These are phyloP conservation scores for Nakazawaea siamensis DNA, from an alignment of 805 yeast genomes.

Conservation along the genomic window DNA sequence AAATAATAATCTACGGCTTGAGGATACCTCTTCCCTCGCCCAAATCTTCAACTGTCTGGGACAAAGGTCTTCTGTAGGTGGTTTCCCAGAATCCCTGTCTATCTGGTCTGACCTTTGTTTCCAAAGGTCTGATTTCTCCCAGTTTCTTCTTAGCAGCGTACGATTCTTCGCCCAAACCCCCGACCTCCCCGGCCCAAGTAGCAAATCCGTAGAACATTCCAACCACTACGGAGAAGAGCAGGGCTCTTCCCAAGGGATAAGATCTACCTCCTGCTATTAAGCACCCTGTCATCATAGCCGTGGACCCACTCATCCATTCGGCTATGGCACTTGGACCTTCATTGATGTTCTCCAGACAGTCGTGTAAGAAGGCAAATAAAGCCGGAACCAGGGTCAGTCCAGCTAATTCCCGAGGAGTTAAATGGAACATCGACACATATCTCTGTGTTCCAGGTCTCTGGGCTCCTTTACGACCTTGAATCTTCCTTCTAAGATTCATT, in stretches of 20 bases:
- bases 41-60: constrained; percentile 68
- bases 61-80: constrained; percentile 70
- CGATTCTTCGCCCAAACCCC: constrained; percentile 37
- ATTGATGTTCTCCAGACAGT: constrained; percentile 21
- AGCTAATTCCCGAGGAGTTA: constrained; percentile 21
- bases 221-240: constrained; percentile 38
- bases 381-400: constrained; percentile 25
- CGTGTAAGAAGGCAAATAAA: constrained; percentile 23
- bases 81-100: constrained; percentile 73
- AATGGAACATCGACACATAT: constrained; percentile 22
- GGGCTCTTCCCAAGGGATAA: constrained; percentile 25
- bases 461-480: constrained; percentile 27
- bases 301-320: constrained; percentile 21
- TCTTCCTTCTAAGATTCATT: constrained; percentile 26
- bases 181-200: constrained; percentile 50
- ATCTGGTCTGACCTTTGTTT: constrained; percentile 19
- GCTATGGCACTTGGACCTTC: constrained; percentile 20
- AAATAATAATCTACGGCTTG: constrained; percentile 16
- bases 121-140: constrained; percentile 31
- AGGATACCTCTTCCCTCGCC: constrained; percentile 62
- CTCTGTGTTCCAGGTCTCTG: constrained; percentile 29
- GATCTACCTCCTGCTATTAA: constrained; percentile 14
- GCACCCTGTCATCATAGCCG: constrained; percentile 12
- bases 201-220: constrained; percentile 37
- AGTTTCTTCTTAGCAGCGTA: constrained; percentile 31